Evolutionary conservation across 768 basidiomycete species (phyloP), one percentile per base, ranked within the genome.

Genomic region (Phlegmacium glaucopus): DNA sequence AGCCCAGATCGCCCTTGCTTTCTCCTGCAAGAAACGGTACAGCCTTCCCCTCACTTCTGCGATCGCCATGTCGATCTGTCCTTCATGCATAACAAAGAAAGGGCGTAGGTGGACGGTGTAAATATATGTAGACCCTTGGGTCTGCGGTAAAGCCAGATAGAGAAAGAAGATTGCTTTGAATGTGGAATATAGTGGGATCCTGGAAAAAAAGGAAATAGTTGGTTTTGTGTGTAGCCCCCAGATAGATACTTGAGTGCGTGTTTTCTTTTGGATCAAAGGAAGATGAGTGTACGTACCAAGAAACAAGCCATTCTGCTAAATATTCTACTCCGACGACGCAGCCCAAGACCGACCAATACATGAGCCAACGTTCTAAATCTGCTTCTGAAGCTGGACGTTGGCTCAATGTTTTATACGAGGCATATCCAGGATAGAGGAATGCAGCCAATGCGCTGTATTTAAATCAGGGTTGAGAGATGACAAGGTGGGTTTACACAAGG

Each of bases 291-390:
- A 71, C 85, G 58, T 56, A 90, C 94, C 93, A 94, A 51, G 83
- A 89, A 26, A 95, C 69, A 12, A 85, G 66, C 90, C 93, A 94
- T 59, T 94, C 92, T 8, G 85, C 85, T 22, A 89, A 72, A 58
- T 87, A 87, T 65, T 96, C 94, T 5, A 90, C 68, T 4, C 80
- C 85, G 12, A 93, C 78, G 58, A 93, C 81, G 60, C 85, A 87
- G 2, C 89, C 87, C 3, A 90, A 76, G 0, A 90, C 87, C n/a
- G 83, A 84, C 94, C 94, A 97, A 59, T 96, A 97, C 90, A 93
- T 94, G 45, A 97, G 76, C 93, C 94, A 96, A 67, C 92, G 75
- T 63, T 96, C 94, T 8, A 94, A 74, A 38, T 92, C 90, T 42
- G 76, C 79, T 57, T 91, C 89, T 1, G 85, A 85, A 1, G 89